Conservation (phyloP, 2,329 filamentous ascomycete species). For the Stachybotrys chlorohalonatus region DNA sequence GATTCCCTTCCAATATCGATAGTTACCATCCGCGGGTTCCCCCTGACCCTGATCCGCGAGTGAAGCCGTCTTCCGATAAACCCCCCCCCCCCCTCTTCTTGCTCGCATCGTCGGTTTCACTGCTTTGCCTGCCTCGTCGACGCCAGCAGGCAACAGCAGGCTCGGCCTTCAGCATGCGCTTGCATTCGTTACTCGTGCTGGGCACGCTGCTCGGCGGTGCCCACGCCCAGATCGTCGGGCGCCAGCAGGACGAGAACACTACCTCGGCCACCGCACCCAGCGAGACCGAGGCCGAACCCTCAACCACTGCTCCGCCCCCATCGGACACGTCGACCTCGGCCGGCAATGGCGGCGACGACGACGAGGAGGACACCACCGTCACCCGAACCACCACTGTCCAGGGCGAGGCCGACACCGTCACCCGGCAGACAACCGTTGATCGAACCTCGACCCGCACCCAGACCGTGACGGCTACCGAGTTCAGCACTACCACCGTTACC, state of each 20-base stretch:
- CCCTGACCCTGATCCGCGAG: too few species aligned
- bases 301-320: background rate
- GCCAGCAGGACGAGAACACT: slow-evolving; percentile 3
- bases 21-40: too few species aligned
- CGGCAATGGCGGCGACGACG: background rate
- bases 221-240: slow-evolving; percentile 7
- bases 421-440: slow-evolving; percentile 18
- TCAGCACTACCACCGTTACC: slow-evolving; percentile 27
- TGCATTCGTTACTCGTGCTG: slow-evolving; percentile 11
- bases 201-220: slow-evolving; percentile 11
- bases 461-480: slow-evolving; percentile 22
- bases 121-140: background rate
- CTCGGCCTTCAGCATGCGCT: slow-evolving; percentile 3
- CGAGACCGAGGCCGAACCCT: background rate
- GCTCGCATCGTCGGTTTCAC: background rate
- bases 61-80: too few species aligned
- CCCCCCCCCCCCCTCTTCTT: background rate
- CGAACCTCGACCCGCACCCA: slow-evolving; percentile 21
- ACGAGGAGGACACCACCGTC: slow-evolving; percentile 16
- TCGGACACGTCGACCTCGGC: background rate
- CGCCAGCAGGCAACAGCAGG: background rate
- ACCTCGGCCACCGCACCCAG: background rate
- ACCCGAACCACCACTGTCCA: slow-evolving; percentile 20
- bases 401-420: slow-evolving; percentile 15
- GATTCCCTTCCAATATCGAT: too few species aligned